Evolutionary conservation across 352 stramenopile species (phyloP).

Genomic region (Phytophthora tentaculata): DNA sequence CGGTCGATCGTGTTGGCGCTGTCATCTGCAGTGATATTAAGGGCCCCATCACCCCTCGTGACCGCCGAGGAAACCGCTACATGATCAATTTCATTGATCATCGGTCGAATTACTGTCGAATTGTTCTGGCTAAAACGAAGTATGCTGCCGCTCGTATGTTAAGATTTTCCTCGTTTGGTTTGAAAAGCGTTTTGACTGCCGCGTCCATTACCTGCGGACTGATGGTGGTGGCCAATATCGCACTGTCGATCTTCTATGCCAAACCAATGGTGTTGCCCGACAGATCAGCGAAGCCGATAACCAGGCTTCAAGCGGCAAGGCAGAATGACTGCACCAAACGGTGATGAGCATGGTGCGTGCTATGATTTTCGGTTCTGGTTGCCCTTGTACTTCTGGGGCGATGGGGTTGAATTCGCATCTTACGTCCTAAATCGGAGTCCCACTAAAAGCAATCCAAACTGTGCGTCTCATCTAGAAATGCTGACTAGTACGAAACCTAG

Average conservation of each 20-base stretch:
- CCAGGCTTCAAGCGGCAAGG: not conserved
- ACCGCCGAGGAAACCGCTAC: not conserved
- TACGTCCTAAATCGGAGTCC: not conserved
- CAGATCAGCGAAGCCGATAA: not conserved
- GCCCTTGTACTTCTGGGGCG: not conserved
- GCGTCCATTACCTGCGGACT: not conserved
- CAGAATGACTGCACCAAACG: not conserved
- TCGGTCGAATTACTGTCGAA: constrained; percentile 11
- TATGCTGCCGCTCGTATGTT: constrained; percentile 1
- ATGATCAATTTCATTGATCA: constrained; percentile 19
- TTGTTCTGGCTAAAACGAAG: constrained; percentile 10
- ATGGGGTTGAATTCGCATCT: not conserved
- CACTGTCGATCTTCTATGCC: not conserved
- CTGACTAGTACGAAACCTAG: not conserved
- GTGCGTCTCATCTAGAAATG: not conserved
- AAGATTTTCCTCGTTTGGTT: constrained; percentile 3
- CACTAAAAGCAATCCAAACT: not conserved
- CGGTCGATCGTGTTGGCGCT: constrained; percentile 5
- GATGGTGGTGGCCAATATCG: constrained; percentile 5
- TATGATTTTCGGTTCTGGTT: not conserved
- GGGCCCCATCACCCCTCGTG: not conserved
- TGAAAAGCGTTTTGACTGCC: constrained; percentile 6
- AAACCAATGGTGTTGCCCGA: not conserved
- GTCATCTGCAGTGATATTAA: constrained; percentile 1
- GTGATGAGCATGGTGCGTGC: not conserved